Evolutionary conservation across 2,329 filamentous ascomycete genomes (phyloP), one percentile per base, ranked within the genome.

Genomic region (Plenodomus biglobosus): DNA sequence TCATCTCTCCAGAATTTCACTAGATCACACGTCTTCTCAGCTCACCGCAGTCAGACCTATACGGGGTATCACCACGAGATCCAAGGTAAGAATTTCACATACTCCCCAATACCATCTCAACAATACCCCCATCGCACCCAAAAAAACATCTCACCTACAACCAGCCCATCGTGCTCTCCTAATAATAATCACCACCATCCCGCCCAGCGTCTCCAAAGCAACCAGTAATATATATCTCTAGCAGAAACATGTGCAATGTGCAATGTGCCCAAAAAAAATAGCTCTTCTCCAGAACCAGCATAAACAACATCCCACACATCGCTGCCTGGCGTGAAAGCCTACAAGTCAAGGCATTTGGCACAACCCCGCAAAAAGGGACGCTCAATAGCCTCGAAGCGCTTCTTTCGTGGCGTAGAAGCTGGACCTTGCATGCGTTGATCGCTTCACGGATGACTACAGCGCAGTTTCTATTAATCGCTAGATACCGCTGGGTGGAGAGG

Each of bases 371-470:
- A 71, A 24, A 72, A 72, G n/a, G n/a, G 42, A 64, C 58, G 2
- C 63, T 65, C 22, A 72, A 70, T 50, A 74, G 70, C 20, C 59
- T 75, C 1, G 70, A 74, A 52, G 65, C 73, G 0, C 41, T 71
- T 7, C 67, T 68, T 2, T n/a, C 66, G 71, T 1, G 65, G 71
- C 10, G 60, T 61, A 11, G 63, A 67, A 6, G 46, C 35, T 13
- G 71, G 70, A n/a, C 0, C 39, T 75, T 5, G 71, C 71, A 1
- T 59, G 71, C 0, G 63, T 75, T 10, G 75, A 75, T 42, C 61
- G 70, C 1, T 44, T 74, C 41, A 74, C 71, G 0, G 71, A 74
- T 39, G 71, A 73, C 8, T 74, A 73, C 50, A 75, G 73, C 42
- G 70, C 64, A 1, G 69, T 74, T 24, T 72, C 65, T 1, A 62